Evolutionary conservation across 1,139 yeast species (phyloP).

Genomic region (Nakaseomyces nivariensis): DNA sequence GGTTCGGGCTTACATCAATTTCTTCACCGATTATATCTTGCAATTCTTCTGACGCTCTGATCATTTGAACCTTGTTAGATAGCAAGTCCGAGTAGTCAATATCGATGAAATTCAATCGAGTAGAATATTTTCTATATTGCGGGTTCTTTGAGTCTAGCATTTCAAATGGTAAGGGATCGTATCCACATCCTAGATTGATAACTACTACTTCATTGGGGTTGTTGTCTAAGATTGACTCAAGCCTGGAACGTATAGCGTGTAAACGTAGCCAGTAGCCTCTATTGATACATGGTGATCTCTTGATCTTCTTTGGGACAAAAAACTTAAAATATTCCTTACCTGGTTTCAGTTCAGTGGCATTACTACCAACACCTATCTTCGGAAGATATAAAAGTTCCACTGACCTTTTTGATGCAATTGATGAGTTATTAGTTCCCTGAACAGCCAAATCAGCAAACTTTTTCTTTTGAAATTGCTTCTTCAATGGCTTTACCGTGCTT

Average conservation of each 20-base stretch:
- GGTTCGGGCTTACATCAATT: constrained; percentile 4
- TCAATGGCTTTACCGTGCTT: background rate
- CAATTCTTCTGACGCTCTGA: constrained; percentile 41
- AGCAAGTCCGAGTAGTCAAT: constrained; percentile 69
- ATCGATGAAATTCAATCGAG: constrained; percentile 47
- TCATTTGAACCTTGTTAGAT: constrained; percentile 42
- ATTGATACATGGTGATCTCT: constrained; percentile 74
- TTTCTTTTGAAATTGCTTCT: background rate
- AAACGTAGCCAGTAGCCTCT: constrained; percentile 79
- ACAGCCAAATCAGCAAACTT: constrained; percentile 46
- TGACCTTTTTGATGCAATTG: constrained; percentile 74
- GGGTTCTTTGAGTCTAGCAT: constrained; percentile 34
- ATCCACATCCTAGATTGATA: constrained; percentile 75
- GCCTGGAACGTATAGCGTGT: constrained; percentile 54
- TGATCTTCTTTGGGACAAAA: constrained; percentile 52
- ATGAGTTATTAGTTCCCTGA: constrained; percentile 76
- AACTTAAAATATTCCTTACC: constrained; percentile 45
- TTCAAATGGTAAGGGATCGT: constrained; percentile 69
- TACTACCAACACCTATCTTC: constrained; percentile 25
- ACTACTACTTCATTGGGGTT: constrained; percentile 31
- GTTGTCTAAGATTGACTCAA: constrained; percentile 33
- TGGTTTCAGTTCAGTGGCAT: constrained; percentile 11
- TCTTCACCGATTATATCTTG: constrained; percentile 36
- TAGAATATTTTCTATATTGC: constrained; percentile 15
- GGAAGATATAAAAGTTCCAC: constrained; percentile 57